phyloP scores from a whole-genome alignment of 306 rosid genomes.

The Quercus agrifolia region DNA sequence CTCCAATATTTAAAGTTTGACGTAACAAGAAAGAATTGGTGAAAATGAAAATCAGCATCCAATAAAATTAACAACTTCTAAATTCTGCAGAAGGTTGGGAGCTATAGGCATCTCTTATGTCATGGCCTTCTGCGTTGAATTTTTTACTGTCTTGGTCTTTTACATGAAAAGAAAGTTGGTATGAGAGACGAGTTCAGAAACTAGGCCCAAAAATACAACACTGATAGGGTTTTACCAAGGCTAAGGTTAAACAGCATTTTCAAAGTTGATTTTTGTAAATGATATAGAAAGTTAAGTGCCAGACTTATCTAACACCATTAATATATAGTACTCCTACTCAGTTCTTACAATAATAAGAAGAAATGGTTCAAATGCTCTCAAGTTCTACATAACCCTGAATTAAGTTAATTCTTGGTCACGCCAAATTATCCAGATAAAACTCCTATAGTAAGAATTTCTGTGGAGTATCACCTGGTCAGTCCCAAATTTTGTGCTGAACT shows the following conservation, averaged over 20 bases:
- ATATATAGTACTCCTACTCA: not conserved
- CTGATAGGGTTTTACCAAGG: not conserved
- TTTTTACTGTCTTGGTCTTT: not conserved
- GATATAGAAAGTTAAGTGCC: not conserved
- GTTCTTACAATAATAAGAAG: not conserved
- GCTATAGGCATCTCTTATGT: too few relatives aligned
- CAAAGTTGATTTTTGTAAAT: not conserved
- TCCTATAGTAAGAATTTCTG: too few relatives aligned
- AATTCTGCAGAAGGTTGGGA: not conserved
- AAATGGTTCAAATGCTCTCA: not conserved
- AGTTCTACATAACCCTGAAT: not conserved
- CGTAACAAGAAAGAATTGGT: not conserved
- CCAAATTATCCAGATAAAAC: not conserved
- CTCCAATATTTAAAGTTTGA: not conserved
- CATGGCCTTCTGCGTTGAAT: too few relatives aligned
- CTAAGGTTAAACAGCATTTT: not conserved
- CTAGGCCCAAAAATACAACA: not conserved
- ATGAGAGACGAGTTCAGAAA: not conserved
- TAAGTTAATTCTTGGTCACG: not conserved
- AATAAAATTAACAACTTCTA: not conserved
- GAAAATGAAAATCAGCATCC: not conserved
- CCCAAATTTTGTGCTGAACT: conserved; percentile 75
- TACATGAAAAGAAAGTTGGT: not conserved
- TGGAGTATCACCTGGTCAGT: conserved; percentile 41
- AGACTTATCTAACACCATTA: not conserved